Evolutionary conservation across 2,329 filamentous ascomycete genomes (phyloP).

Genomic region (Colletotrichum sidae): DNA sequence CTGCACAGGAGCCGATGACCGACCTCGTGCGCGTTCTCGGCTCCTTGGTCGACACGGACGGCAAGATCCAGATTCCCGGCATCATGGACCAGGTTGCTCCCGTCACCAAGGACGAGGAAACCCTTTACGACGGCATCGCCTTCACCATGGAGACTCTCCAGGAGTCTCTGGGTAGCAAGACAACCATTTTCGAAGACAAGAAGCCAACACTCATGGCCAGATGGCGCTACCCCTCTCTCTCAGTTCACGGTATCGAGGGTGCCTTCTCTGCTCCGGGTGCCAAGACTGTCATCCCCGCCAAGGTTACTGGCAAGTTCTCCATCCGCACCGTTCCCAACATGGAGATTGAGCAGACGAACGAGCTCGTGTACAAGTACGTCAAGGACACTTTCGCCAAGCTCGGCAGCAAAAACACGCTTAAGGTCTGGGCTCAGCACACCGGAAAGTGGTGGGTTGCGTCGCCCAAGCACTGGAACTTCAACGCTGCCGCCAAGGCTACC

Average conservation of each 20-base stretch:
- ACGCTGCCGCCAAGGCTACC: conserved; percentile 93
- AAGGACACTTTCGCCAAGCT: conserved; percentile 88
- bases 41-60: conserved; percentile 87
- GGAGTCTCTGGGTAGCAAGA: conserved; percentile 90
- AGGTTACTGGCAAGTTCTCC: conserved; percentile 98
- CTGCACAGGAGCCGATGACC: conserved; percentile 98
- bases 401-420: conserved; percentile 90
- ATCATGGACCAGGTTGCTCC: conserved; percentile 94
- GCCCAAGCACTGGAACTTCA: conserved; percentile 99
- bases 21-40: conserved; percentile 87
- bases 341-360: conserved; percentile 91
- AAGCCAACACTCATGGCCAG: conserved; percentile 94
- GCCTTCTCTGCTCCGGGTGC: conserved; percentile 93
- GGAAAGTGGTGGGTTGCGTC: conserved; percentile 99
- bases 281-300: conserved; percentile 98
- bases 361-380: conserved; percentile 85
- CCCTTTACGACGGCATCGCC: conserved; percentile 88
- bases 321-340: conserved; percentile 98
- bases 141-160: conserved; percentile 98
- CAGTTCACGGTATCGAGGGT: conserved; percentile 93
- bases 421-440: conserved; percentile 84
- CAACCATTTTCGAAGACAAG: conserved; percentile 88
- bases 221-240: conserved; percentile 95
- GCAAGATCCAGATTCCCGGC: conserved; percentile 94
- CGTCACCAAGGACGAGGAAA: conserved; percentile 85